Evolutionary conservation across 768 basidiomycete genomes (phyloP).

Genomic region (Russula sp.): DNA sequence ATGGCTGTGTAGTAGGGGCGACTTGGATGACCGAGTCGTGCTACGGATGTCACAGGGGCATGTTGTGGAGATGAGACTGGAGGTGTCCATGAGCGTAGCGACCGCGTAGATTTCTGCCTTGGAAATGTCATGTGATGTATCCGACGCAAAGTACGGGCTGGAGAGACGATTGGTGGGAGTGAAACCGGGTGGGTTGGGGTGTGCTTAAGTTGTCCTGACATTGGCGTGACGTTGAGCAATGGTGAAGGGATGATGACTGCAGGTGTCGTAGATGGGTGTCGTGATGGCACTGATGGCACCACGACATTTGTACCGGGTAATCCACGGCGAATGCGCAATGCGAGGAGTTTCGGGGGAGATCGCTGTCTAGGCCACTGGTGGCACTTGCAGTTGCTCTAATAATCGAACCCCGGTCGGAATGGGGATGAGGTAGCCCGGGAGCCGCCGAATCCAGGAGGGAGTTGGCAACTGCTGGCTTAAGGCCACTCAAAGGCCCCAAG

Average conservation of each 20-base stretch:
- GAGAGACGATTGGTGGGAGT: constrained; percentile 22
- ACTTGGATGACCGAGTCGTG: constrained; percentile 29
- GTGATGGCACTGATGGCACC: constrained; percentile 8
- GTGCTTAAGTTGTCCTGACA: neutral
- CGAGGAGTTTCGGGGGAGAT: neutral
- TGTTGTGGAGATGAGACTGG: constrained; percentile 2
- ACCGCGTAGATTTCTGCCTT: constrained; percentile 24
- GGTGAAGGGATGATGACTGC: neutral
- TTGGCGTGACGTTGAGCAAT: neutral
- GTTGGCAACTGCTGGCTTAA: neutral
- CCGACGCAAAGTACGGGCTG: constrained; percentile 23
- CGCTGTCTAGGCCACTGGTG: neutral
- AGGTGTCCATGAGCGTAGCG: constrained; percentile 21
- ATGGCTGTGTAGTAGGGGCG: constrained; percentile 30
- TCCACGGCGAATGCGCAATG: constrained; percentile 19
- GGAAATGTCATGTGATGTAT: constrained; percentile 27
- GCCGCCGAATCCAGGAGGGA: neutral
- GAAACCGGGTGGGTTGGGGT: constrained; percentile 10
- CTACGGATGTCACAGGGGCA: neutral
- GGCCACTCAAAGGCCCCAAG: neutral
- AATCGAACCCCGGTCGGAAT: neutral
- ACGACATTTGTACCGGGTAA: constrained; percentile 13
- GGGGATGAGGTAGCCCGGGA: neutral
- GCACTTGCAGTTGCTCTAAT: constrained; percentile 9
- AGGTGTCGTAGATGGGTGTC: constrained; percentile 1